phyloP scores from a whole-genome alignment of 441 rosid genomes.

The Macaranga tanarius region DNA sequence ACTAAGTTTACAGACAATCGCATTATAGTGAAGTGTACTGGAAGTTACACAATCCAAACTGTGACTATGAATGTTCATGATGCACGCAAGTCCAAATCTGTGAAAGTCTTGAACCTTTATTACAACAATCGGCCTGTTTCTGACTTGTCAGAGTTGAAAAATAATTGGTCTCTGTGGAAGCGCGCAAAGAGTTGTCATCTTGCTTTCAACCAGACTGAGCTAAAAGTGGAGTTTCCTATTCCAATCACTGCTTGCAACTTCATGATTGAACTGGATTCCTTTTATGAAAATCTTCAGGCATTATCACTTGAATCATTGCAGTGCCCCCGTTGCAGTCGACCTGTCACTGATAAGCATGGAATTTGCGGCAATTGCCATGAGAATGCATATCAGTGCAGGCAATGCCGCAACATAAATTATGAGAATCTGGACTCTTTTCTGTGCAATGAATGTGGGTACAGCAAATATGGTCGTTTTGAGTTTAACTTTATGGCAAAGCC shows the following conservation, averaged over 20 bases:
- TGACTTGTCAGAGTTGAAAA: slow-evolving; percentile 98
- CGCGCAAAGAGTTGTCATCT: slow-evolving; percentile 99
- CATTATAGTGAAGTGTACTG: slow-evolving; percentile 98
- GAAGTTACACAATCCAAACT: slow-evolving; percentile 98
- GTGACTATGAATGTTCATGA: slow-evolving; percentile 99
- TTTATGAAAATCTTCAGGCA: slow-evolving; percentile 99
- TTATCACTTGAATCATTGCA: slow-evolving; percentile 98
- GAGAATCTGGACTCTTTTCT: slow-evolving; percentile 99
- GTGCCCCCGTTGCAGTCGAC: slow-evolving; percentile 99
- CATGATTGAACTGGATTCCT: slow-evolving; percentile 99
- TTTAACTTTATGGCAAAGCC: slow-evolving; percentile 99
- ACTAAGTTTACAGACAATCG: slow-evolving; percentile 99
- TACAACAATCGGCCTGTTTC: slow-evolving; percentile 98
- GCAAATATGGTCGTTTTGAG: slow-evolving; percentile 99
- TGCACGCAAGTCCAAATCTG: slow-evolving; percentile 98
- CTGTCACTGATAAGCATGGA: slow-evolving; percentile 99
- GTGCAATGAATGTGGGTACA: slow-evolving; percentile 99
- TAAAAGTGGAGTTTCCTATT: slow-evolving; percentile 98
- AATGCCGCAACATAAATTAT: slow-evolving; percentile 99
- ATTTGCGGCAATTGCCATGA: slow-evolving; percentile 99
- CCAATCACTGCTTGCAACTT: slow-evolving; percentile 99
- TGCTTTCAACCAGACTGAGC: slow-evolving; percentile 97
- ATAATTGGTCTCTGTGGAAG: slow-evolving; percentile 99
- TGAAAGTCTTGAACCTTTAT: slow-evolving; percentile 95
- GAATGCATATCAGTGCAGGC: slow-evolving; percentile 99